These are phyloP conservation scores for Teunomyces stri DNA, from an alignment of 805 yeast genomes.

Conservation along the genomic window DNA sequence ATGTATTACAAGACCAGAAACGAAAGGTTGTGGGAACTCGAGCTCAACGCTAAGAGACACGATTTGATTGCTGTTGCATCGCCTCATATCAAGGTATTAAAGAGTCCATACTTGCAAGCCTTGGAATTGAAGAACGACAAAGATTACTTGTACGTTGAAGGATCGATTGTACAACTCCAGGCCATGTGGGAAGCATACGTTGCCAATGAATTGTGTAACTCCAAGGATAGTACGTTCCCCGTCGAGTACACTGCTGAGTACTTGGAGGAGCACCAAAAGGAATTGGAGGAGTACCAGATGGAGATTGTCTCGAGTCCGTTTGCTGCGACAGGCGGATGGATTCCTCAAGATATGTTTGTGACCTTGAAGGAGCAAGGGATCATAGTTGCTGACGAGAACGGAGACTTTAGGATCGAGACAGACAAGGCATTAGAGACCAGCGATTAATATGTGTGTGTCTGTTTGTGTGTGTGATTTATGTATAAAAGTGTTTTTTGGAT, in stretches of 20 bases:
- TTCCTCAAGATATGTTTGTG: slow-evolving; percentile 90
- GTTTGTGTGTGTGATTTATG: neutral
- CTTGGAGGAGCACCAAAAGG: slow-evolving; percentile 54
- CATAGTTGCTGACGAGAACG: slow-evolving; percentile 53
- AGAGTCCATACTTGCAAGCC: slow-evolving; percentile 60
- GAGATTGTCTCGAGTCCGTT: slow-evolving; percentile 72
- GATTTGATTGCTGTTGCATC: slow-evolving; percentile 76
- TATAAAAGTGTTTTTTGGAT: slow-evolving; percentile 71
- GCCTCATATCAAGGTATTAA: slow-evolving; percentile 76
- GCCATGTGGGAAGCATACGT: slow-evolving; percentile 68
- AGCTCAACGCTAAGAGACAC: slow-evolving; percentile 61
- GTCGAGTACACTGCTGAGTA: slow-evolving; percentile 57
- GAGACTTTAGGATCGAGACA: slow-evolving; percentile 35
- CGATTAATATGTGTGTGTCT: neutral
- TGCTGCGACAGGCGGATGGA: slow-evolving; percentile 91
- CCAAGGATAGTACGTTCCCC: slow-evolving; percentile 52
- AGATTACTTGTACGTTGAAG: slow-evolving; percentile 65
- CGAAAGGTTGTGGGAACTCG: slow-evolving; percentile 83
- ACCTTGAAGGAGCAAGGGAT: slow-evolving; percentile 65
- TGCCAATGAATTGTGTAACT: slow-evolving; percentile 53
- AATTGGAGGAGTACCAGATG: slow-evolving; percentile 65
- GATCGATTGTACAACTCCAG: slow-evolving; percentile 60
- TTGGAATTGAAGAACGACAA: slow-evolving; percentile 55
- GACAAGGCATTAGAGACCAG: slow-evolving; percentile 21
- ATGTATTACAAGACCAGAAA: slow-evolving; percentile 89